Conservation (phyloP, 768 basidiomycete species). For the Kockovaella imperatae region DNA sequence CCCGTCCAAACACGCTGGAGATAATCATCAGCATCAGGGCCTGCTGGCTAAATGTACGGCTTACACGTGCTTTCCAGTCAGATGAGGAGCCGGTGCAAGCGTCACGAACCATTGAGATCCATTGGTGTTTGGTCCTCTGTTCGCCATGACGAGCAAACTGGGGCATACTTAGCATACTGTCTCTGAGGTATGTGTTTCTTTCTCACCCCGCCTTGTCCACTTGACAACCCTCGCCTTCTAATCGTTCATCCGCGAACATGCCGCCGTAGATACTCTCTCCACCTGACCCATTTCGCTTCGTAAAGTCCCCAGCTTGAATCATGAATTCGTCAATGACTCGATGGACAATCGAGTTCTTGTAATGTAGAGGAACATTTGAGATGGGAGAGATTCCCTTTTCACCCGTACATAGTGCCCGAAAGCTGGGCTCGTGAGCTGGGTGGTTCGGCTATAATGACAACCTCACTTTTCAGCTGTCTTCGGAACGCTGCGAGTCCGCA, state of each 20-base stretch:
- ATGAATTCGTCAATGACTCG: conserved; percentile 62
- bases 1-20: conserved; percentile 40
- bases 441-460: not conserved
- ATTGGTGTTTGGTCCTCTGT: conserved; percentile 65
- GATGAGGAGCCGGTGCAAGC: conserved; percentile 57
- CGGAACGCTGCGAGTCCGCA: conserved; percentile 51
- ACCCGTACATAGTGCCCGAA: conserved; percentile 77
- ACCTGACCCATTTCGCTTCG: conserved; percentile 47
- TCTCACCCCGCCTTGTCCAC: conserved; percentile 56
- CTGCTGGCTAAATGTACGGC: conserved; percentile 1
- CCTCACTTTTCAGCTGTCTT: conserved; percentile 67
- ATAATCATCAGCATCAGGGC: not conserved
- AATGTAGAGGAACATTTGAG: conserved; percentile 65
- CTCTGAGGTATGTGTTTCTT: not conserved
- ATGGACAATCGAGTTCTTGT: conserved; percentile 71
- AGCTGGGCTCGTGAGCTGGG: conserved; percentile 72
- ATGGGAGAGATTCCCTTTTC: conserved; percentile 64
- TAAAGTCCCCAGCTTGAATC: conserved; percentile 80
- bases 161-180: not conserved
- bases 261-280: conserved; percentile 47
- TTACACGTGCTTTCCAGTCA: conserved; percentile 44
- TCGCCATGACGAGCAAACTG: conserved; percentile 81
- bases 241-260: conserved; percentile 69
- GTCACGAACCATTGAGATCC: conserved; percentile 83
- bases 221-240: conserved; percentile 47